Percentiles rank a stretch among this genome's conserved stretches.
phyloP scores from a whole-genome alignment of 2,329 filamentous ascomycete genomes.

The Botryotinia globosa region DNA sequence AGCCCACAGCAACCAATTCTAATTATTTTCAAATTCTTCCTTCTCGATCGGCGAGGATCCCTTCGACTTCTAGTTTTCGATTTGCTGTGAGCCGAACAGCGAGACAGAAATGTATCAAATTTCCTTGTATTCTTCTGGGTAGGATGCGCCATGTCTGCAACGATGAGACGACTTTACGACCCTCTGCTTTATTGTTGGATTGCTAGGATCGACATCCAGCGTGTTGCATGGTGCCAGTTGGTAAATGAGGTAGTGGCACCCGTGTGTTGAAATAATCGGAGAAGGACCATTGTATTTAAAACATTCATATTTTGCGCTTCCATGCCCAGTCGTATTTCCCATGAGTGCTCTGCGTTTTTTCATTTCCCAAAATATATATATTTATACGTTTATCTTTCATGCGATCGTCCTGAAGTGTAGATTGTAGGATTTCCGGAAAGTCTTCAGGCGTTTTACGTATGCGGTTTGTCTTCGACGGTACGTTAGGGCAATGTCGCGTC shows the following conservation, averaged over 20 bases:
- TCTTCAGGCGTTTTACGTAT: neutral
- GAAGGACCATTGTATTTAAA: conserved; percentile 20
- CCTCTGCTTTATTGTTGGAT: conserved; percentile 15
- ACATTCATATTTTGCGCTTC: conserved; percentile 8
- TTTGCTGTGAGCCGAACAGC: conserved; percentile 13
- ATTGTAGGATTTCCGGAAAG: neutral
- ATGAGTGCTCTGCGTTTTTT: neutral
- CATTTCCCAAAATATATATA: neutral
- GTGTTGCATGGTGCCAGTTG: conserved; percentile 8
- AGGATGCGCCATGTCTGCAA: conserved; percentile 23
- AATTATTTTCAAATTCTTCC: conserved; percentile 22
- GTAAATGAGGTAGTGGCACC: conserved; percentile 7
- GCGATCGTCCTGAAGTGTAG: neutral
- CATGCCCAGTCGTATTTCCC: neutral
- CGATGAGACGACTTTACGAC: conserved; percentile 33
- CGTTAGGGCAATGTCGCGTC: neutral
- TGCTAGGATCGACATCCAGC: neutral
- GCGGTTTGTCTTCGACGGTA: neutral
- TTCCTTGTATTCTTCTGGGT: conserved; percentile 23
- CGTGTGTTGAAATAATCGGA: conserved; percentile 10
- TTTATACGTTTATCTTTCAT: neutral
- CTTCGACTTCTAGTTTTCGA: conserved; percentile 4
- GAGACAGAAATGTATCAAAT: conserved; percentile 11
- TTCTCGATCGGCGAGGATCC: neutral
- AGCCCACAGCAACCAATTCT: conserved; percentile 32